Percentiles rank a stretch among this genome's conserved stretches.
Conservation (phyloP, 208 protist genomes). For the Trypanosoma avium region DNA sequence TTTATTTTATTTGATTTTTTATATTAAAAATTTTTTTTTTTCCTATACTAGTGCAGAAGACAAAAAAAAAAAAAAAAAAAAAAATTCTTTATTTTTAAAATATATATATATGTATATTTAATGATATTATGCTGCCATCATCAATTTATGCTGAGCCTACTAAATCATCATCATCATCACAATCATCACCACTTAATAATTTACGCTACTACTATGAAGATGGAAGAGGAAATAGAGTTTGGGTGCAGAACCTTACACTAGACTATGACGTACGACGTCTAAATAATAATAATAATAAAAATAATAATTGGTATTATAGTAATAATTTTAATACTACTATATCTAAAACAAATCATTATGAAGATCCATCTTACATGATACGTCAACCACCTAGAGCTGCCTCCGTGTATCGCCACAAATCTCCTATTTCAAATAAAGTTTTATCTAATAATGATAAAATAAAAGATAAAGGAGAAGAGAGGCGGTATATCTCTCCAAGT, state of each 20-base stretch:
- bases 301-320: background rate
- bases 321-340: no score
- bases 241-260: conserved; percentile 29
- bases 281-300: background rate
- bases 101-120: no score
- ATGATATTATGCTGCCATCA: background rate
- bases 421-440: background rate
- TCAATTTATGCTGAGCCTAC: no score
- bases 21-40: no score
- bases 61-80: no score
- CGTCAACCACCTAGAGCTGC: background rate
- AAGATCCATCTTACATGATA: background rate
- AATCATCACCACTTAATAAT: background rate
- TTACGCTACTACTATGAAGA: conserved; percentile 29
- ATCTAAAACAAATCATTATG: no score
- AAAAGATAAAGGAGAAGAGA: background rate
- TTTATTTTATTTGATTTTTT: conserved; percentile 14
- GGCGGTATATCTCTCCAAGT: background rate
- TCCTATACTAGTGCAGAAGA: no score
- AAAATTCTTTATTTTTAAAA: background rate
- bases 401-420: background rate
- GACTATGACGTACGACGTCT: conserved; percentile 8
- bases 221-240: conserved; percentile 26
- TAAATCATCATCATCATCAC: no score
- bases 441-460: background rate